phyloP scores from a whole-genome alignment of 2,329 filamentous ascomycete species.

The Davidsoniella virescens region DNA sequence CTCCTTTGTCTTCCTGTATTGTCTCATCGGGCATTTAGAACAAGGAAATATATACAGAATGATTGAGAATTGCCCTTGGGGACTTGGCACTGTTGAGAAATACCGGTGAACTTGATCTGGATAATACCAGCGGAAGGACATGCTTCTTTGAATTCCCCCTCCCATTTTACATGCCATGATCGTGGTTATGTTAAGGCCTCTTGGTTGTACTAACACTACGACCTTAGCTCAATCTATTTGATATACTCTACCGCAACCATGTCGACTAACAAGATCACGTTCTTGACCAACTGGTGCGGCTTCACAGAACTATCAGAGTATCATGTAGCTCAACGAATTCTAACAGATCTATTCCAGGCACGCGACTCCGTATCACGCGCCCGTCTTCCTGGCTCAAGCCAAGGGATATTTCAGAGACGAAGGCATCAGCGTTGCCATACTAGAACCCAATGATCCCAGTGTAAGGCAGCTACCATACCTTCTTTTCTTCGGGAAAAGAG shows the following conservation, averaged over 20 bases:
- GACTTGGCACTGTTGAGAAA: constrained; percentile 41
- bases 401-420: constrained; percentile 62
- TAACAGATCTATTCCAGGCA: constrained; percentile 35
- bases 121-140: constrained; percentile 80
- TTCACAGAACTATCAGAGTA: constrained; percentile 12
- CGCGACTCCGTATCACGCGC: constrained; percentile 66
- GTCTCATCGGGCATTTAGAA: not conserved
- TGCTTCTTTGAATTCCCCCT: constrained; percentile 46
- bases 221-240: not conserved
- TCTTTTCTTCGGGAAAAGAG: too few species aligned
- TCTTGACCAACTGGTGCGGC: constrained; percentile 65
- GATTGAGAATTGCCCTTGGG: constrained; percentile 1
- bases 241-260: constrained; percentile 34
- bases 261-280: constrained; percentile 74
- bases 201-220: constrained; percentile 16
- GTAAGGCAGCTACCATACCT: constrained; percentile 22
- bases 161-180: constrained; percentile 15
- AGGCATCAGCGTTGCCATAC: constrained; percentile 59
- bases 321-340: constrained; percentile 3
- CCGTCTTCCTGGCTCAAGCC: constrained; percentile 59
- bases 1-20: constrained; percentile 19
- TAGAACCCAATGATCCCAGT: constrained; percentile 66
- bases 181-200: constrained; percentile 20
- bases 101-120: constrained; percentile 76
- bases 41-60: too few species aligned